Conservation (phyloP, 495 filamentous ascomycete genomes). For the Xylaria venustula region DNA sequence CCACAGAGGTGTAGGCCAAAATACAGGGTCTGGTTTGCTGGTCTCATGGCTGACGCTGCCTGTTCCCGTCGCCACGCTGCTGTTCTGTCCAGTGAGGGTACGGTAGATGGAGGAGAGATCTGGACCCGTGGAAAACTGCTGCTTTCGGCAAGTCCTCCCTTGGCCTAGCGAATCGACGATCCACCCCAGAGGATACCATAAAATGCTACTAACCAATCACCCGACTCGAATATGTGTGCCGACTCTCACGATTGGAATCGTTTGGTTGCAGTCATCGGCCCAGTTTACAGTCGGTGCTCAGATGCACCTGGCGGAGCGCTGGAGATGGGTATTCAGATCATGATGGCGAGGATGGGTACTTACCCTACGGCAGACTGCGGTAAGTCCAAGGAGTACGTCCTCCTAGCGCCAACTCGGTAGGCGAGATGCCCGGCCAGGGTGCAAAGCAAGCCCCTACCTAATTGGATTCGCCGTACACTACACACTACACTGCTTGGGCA, state of each 20-base stretch:
- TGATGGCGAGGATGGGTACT: no score
- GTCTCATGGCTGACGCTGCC: not conserved
- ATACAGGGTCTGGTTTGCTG: not conserved
- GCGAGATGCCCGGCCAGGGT: no score
- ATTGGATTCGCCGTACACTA: no score
- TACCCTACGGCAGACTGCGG: no score
- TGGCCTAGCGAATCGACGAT: not conserved
- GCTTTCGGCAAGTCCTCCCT: slow-evolving; percentile 11
- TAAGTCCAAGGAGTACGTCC: not conserved
- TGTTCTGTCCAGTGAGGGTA: not conserved
- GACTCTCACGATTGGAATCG: not conserved
- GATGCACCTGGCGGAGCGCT: not conserved
- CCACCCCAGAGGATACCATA: slow-evolving; percentile 2
- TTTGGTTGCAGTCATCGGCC: not conserved
- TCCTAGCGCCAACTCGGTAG: not conserved
- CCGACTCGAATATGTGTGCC: not conserved
- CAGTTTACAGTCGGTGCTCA: not conserved
- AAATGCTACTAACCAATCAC: not conserved
- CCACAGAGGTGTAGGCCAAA: not conserved
- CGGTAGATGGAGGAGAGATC: not conserved
- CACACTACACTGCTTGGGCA: no score
- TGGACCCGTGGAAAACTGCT: not conserved
- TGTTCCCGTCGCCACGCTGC: not conserved
- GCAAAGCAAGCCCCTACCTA: no score
- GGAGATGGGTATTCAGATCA: not conserved